Evolutionary conservation across 1,284 basidiomycete species (phyloP).

Genomic region (Tylopilus sp.): DNA sequence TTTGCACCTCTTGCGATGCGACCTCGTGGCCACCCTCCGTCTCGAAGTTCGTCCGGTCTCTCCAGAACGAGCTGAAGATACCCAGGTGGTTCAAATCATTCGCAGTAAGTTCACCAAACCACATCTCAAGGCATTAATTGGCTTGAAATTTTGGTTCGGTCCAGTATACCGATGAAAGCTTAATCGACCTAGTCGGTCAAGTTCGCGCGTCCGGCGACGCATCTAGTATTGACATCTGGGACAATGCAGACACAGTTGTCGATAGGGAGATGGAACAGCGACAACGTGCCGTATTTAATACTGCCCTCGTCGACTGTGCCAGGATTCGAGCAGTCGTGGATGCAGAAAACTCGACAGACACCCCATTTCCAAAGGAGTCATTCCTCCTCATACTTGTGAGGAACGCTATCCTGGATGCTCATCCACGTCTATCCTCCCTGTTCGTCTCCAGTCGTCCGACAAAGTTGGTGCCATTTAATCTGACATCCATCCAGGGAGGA

Average conservation of each 20-base stretch:
- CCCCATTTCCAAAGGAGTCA: slow-evolving; percentile 6
- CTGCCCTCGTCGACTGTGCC: slow-evolving; percentile 3
- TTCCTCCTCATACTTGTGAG: slow-evolving; percentile 9
- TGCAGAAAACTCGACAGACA: not conserved
- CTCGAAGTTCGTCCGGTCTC: not conserved
- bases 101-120: not conserved
- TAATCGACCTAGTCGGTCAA: not conserved
- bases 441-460: not conserved
- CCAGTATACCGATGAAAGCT: not conserved
- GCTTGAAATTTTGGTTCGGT: not conserved
- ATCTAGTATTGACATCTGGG: slow-evolving; percentile 1
- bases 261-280: not conserved
- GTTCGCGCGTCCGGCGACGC: not conserved
- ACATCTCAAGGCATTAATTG: not conserved
- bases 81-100: slow-evolving; percentile 3
- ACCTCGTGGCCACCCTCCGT: not conserved
- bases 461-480: not conserved
- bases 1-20: not conserved
- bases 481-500: slow-evolving; percentile 3
- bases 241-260: not conserved
- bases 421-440: not conserved
- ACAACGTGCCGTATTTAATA: not conserved
- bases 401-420: not conserved
- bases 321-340: slow-evolving; percentile 9
- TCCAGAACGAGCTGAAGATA: slow-evolving; percentile 4